Percentiles rank a stretch among this genome's conserved stretches.
Conservation (phyloP, 1,139 yeast genomes). For the Taphrina communis region DNA sequence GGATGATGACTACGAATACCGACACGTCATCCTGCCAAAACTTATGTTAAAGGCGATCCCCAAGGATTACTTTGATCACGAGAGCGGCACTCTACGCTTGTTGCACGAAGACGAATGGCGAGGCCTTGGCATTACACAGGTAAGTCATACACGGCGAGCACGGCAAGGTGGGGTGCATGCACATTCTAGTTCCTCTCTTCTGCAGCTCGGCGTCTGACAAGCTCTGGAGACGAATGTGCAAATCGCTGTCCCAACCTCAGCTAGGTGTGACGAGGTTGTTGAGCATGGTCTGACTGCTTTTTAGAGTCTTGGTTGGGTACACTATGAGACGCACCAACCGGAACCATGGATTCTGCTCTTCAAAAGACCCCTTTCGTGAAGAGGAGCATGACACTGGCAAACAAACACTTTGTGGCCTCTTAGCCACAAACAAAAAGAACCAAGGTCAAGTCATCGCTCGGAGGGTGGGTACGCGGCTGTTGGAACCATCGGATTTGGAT, state of each 20-base stretch:
- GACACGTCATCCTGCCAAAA: slow-evolving; percentile 97
- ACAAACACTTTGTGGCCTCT: not conserved
- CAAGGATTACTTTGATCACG: slow-evolving; percentile 92
- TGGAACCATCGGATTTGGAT: not conserved
- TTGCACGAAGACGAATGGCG: slow-evolving; percentile 97
- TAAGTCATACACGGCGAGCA: slow-evolving; percentile 24
- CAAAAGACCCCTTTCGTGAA: slow-evolving; percentile 54
- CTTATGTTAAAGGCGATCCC: slow-evolving; percentile 95
- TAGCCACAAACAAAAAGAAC: not conserved
- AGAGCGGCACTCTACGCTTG: slow-evolving; percentile 90
- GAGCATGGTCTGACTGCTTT: slow-evolving; percentile 17
- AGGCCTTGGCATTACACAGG: slow-evolving; percentile 93
- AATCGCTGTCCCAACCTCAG: not conserved
- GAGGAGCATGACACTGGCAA: not conserved
- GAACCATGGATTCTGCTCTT: slow-evolving; percentile 96
- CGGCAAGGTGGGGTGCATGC: slow-evolving; percentile 7
- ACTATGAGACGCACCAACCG: slow-evolving; percentile 97
- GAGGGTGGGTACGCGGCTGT: not conserved
- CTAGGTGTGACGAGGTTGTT: not conserved
- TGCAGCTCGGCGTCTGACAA: not conserved
- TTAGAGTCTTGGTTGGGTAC: slow-evolving; percentile 90
- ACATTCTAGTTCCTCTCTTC: not conserved
- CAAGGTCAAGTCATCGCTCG: not conserved
- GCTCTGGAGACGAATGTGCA: not conserved
- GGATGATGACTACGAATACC: slow-evolving; percentile 82